Evolutionary conservation across 495 filamentous ascomycete genomes (phyloP), one percentile per base, ranked within the genome.

Genomic region (Penicillium dipodomyicola): DNA sequence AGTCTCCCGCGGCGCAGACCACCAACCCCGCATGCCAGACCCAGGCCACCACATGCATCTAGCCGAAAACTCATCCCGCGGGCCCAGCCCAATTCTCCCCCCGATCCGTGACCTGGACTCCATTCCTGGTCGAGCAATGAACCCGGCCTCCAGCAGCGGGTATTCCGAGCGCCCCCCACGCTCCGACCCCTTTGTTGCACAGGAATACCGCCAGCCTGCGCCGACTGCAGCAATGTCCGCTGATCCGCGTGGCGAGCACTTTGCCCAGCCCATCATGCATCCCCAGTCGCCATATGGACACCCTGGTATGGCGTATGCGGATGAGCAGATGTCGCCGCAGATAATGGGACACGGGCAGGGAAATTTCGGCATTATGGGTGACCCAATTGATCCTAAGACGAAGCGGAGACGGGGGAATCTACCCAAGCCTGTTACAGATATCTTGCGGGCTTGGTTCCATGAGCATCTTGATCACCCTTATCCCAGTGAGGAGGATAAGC

Each of bases 401-500:
- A 89, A 83, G 69, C 80, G 82, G 45, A 75, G 91, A 49, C 84
- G 91, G 41, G 91, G 91, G 3, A 96, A 96, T 61, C 73, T 96
- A 15, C 91, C 91, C 19, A 95, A 94, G 68, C 85, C 90, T 9
- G 87, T 89, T 0, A 96, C 91, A 0, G 87, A 90, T 69, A 85
- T 87, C 52, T 78, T 96, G 39, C 83, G 88, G n/a, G 74, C 79
- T 14, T 96, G 91, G 91, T 90, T 94, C 56, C 67, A 83, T 44
- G 80, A 80, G 20, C 90, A 96, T 72, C 69, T 92, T 5, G 76
- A 84, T 29, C 90, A 93, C 65, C 91, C 91, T 0, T 96, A 96
- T 64, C 91, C 91, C 6, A 91, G 84, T 32, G 91, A 96, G 65
- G 91, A 95, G 48, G 88, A 96, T 72, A 96, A 96, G 74, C 86